Base-by-base conservation (phyloP, 2,329 filamentous ascomycete species). In the Clonostachys rosea region DNA sequence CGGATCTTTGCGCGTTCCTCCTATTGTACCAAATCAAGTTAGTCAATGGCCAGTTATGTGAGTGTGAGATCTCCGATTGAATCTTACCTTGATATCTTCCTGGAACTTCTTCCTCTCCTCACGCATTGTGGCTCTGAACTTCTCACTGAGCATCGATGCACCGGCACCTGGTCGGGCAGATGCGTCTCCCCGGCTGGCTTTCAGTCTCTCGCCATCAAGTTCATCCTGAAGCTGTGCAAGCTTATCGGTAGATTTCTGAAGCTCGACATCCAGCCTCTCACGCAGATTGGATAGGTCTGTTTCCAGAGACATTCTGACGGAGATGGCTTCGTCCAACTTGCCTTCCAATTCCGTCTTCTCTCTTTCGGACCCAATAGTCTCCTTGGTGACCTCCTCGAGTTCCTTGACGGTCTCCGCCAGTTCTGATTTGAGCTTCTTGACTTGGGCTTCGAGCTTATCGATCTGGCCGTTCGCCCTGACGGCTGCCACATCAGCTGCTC, bases 71-170 rank as follows among this genome's bases (percentile, higher is more conserved):
- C 17, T 39, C 14, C 7, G 11, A 39, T 39, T 18, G 36, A n/a
- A 39, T n/a, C 36, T 56, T 59, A 77, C 75, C 65, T 64, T 69
- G 39, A 79, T 57, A 49, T 78, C 76, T 52, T 79, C 75, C 52
- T 79, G 75, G 64, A 77, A 79, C 62, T 73, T 77, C 67, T 71
- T 78, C 53, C 76, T 69, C 65, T 79, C 76, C 58, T 77, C 75
- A 54, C 76, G 72, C 76, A 79, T 78, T 18, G 74, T 77, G 8
- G 70, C 65, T 43, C 76, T 62, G 64, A 79, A 79, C 61, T 79
- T 76, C 63, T 79, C 76, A 57, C 76, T 79, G 52, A 79, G 65
- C 69, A 78, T 69, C 9, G 67, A 68, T 12, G 76, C 75, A 3
- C 76, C 76, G 1, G 67, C 66, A 6, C 72, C 65, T 5, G 61